Conservation (phyloP, 768 basidiomycete genomes). For the Rhizopogon vulgaris region DNA sequence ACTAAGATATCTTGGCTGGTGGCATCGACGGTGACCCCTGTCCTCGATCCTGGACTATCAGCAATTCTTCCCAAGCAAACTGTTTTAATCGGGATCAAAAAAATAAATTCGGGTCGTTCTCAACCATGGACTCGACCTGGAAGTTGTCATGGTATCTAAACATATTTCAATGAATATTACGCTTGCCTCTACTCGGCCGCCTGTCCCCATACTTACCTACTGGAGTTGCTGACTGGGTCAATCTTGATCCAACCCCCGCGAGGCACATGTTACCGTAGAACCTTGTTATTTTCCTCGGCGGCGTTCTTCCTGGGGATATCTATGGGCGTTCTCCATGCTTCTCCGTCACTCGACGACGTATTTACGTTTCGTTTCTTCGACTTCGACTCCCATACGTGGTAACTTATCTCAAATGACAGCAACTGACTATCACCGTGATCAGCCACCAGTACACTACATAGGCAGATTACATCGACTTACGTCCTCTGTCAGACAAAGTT, state of each 20-base stretch:
- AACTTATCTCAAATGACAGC: background rate
- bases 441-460: too few relatives aligned
- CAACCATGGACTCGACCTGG: too few relatives aligned
- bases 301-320: background rate
- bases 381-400: background rate
- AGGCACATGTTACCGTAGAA: too few relatives aligned
- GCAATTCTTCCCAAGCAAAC: background rate
- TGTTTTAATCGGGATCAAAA: background rate
- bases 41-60: background rate
- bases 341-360: background rate
- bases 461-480: background rate
- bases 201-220: too few relatives aligned
- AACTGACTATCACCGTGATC: background rate
- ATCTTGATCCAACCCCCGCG: too few relatives aligned
- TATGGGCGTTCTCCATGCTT: background rate
- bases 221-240: too few relatives aligned
- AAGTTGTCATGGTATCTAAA: background rate
- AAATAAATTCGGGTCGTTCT: background rate
- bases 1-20: too few relatives aligned
- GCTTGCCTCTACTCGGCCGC: too few relatives aligned
- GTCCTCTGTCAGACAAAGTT: background rate
- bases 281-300: background rate
- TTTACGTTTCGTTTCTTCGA: background rate
- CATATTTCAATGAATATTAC: background rate
- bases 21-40: too few relatives aligned